A percentile compares a stretch with the other conserved stretches of the same genome.
These are phyloP conservation scores for Fusarium aywerte DNA, from an alignment of 2,329 filamentous ascomycete genomes.

Conservation along the genomic window DNA sequence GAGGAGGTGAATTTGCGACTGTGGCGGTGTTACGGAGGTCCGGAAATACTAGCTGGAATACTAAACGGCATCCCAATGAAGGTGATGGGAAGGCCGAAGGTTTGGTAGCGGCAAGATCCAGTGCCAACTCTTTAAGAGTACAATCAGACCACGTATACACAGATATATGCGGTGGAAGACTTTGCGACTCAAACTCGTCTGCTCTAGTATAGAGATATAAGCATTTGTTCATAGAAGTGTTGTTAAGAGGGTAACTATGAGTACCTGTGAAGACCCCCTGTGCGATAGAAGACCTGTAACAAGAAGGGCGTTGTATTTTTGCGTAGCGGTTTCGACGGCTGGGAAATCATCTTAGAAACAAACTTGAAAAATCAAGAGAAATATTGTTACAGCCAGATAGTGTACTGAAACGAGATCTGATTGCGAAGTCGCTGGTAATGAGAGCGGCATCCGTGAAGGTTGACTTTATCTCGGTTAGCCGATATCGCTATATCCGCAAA, in stretches of 20 bases:
- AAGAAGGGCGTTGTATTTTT: constrained; percentile 84
- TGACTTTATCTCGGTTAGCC: constrained; percentile 29
- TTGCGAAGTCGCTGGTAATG: background rate
- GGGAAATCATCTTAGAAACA: constrained; percentile 27
- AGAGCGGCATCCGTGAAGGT: constrained; percentile 10
- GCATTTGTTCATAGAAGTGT: background rate
- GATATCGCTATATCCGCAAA: constrained; percentile 39
- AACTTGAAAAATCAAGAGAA: background rate
- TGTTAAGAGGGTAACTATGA: background rate
- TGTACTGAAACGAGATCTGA: background rate
- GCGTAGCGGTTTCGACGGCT: constrained; percentile 62
- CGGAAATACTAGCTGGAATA: constrained; percentile 86
- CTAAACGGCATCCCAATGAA: constrained; percentile 83
- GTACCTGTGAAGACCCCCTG: constrained; percentile 76
- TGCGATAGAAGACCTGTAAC: constrained; percentile 85
- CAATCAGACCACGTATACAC: constrained; percentile 90
- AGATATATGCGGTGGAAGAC: constrained; percentile 74
- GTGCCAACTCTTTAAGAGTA: constrained; percentile 82
- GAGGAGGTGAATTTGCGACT: constrained; percentile 51
- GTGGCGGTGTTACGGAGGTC: constrained; percentile 65
- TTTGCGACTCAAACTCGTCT: constrained; percentile 72
- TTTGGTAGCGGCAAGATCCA: constrained; percentile 74
- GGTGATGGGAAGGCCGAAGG: constrained; percentile 77
- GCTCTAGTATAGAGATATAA: constrained; percentile 58
- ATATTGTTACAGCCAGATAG: background rate